phyloP scores from a whole-genome alignment of 2,329 filamentous ascomycete genomes.

The Beauveria asiatica region DNA sequence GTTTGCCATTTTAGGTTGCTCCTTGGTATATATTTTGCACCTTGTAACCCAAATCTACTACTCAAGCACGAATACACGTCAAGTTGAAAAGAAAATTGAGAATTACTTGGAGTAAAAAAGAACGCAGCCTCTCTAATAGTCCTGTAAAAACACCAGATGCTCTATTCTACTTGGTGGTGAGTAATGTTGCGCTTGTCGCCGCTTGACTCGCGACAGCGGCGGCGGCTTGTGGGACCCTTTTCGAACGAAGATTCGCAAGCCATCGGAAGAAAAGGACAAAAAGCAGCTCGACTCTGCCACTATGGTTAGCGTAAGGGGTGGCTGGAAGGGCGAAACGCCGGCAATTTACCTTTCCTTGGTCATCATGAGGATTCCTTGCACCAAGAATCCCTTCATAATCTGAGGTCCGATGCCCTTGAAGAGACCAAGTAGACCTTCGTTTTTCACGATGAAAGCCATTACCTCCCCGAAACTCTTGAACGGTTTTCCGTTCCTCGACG shows the following conservation, averaged over 20 bases:
- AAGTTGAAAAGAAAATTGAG: background rate
- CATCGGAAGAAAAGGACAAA: conserved; percentile 85
- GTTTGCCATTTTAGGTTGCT: no score
- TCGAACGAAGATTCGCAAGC: conserved; percentile 58
- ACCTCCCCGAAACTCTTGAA: conserved; percentile 93
- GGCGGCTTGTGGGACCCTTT: conserved; percentile 60
- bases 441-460: conserved; percentile 84
- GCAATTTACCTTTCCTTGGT: conserved; percentile 77
- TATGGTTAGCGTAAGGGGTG: conserved; percentile 14
- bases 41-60: no score
- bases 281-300: conserved; percentile 66
- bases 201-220: conserved; percentile 43
- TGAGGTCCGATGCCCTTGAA: conserved; percentile 98
- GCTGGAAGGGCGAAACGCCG: background rate
- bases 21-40: no score
- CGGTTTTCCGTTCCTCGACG: conserved; percentile 74
- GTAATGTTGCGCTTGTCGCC: background rate
- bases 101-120: background rate
- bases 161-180: conserved; percentile 5
- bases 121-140: background rate
- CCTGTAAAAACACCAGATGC: background rate
- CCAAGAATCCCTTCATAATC: conserved; percentile 82
- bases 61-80: background rate
- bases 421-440: conserved; percentile 74
- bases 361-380: conserved; percentile 98